These are phyloP conservation scores for Filosporella fistucella DNA, from an alignment of 495 filamentous ascomycete species.

Conservation along the genomic window DNA sequence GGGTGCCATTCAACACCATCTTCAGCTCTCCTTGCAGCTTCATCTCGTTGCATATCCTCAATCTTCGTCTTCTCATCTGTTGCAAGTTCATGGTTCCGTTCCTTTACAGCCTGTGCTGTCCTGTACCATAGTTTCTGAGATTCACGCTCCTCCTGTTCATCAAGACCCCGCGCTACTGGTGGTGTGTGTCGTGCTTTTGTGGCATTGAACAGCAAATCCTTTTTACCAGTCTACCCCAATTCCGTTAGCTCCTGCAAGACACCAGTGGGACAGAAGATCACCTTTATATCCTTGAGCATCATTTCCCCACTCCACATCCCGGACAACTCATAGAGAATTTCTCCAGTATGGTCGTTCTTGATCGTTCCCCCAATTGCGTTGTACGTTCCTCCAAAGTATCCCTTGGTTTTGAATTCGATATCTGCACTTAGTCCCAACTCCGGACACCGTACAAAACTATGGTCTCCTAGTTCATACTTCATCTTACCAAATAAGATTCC, in stretches of 20 bases:
- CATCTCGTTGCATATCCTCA: slow-evolving; percentile 85
- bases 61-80: slow-evolving; percentile 95
- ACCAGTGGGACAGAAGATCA: slow-evolving; percentile 32
- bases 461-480: slow-evolving; percentile 98
- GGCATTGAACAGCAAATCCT: slow-evolving; percentile 87
- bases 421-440: slow-evolving; percentile 84
- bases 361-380: slow-evolving; percentile 93
- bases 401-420: slow-evolving; percentile 98
- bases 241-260: slow-evolving; percentile 1
- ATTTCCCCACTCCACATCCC: slow-evolving; percentile 95
- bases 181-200: slow-evolving; percentile 67
- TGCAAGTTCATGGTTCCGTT: slow-evolving; percentile 79
- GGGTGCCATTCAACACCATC: slow-evolving; percentile 89
- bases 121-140: slow-evolving; percentile 82
- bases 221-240: slow-evolving; percentile 68
- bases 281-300: slow-evolving; percentile 76
- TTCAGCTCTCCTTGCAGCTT: slow-evolving; percentile 75
- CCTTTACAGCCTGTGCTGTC: slow-evolving; percentile 74
- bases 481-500: slow-evolving; percentile 98
- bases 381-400: slow-evolving; percentile 94
- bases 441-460: slow-evolving; percentile 90
- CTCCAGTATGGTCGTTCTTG: slow-evolving; percentile 82
- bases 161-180: slow-evolving; percentile 69
- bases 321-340: slow-evolving; percentile 82
- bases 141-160: slow-evolving; percentile 87